These are phyloP conservation scores for Pneumocystis canis DNA, from an alignment of 1,139 yeast species.

Conservation along the genomic window DNA sequence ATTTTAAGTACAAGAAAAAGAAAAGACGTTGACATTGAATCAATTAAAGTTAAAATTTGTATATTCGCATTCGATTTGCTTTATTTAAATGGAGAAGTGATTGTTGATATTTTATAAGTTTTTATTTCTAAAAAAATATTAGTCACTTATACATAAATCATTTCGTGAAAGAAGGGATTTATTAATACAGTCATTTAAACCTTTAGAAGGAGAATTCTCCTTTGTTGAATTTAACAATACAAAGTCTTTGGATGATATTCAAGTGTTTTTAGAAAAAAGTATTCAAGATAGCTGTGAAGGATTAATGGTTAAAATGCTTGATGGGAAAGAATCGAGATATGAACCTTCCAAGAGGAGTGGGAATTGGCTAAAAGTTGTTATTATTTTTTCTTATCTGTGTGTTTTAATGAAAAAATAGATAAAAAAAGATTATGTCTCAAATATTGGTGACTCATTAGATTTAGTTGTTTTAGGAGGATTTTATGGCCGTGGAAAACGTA, in stretches of 20 bases:
- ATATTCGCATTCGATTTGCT: conserved; percentile 81
- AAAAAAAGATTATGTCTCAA: conserved; percentile 84
- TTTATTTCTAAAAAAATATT: neutral
- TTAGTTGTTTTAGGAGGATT: conserved; percentile 90
- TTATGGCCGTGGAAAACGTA: conserved; percentile 84
- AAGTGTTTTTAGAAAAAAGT: conserved; percentile 74
- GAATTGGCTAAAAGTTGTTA: conserved; percentile 64
- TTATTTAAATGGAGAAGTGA: conserved; percentile 45
- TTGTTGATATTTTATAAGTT: conserved; percentile 14
- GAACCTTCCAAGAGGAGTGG: conserved; percentile 92
- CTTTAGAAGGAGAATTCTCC: conserved; percentile 62
- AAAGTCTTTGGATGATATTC: conserved; percentile 54
- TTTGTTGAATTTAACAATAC: conserved; percentile 69
- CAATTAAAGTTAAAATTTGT: conserved; percentile 81
- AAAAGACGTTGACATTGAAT: conserved; percentile 76
- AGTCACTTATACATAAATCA: conserved; percentile 47
- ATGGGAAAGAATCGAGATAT: conserved; percentile 66
- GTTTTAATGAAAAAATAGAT: conserved; percentile 23
- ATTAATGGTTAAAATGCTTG: conserved; percentile 79
- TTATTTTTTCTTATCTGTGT: neutral
- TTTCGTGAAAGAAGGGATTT: conserved; percentile 54
- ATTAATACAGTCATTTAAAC: conserved; percentile 41
- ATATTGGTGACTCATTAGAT: conserved; percentile 91
- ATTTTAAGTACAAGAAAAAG: conserved; percentile 83
- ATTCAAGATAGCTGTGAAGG: conserved; percentile 91